A percentile compares a stretch with the other conserved stretches of the same genome.
phyloP scores from a whole-genome alignment of 2,329 filamentous ascomycete genomes.

The Phialocephala subalpina region DNA sequence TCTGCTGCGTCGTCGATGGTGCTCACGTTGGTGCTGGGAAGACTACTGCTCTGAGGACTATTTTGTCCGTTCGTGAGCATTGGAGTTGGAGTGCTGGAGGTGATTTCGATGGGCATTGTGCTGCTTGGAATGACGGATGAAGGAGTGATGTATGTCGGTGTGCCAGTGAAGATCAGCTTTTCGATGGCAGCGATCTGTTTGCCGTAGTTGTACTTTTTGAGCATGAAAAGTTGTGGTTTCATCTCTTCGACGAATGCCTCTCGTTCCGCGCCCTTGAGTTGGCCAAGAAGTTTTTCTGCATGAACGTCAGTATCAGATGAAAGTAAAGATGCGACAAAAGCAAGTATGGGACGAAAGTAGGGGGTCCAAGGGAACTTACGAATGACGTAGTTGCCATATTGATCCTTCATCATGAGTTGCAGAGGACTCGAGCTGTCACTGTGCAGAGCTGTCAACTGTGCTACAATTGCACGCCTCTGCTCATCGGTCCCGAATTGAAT shows the following conservation, averaged over 20 bases:
- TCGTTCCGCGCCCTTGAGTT: conserved; percentile 67
- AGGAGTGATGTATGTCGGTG: conserved; percentile 30
- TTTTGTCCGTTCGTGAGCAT: conserved; percentile 73
- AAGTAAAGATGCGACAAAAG: not conserved
- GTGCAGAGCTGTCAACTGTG: conserved; percentile 64
- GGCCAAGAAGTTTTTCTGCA: conserved; percentile 81
- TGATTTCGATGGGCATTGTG: conserved; percentile 50
- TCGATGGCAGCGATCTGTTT: conserved; percentile 74
- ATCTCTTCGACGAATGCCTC: conserved; percentile 69
- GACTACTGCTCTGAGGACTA: conserved; percentile 71
- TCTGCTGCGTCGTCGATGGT: conserved; percentile 44
- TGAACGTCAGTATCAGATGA: conserved; percentile 17
- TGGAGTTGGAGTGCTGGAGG: conserved; percentile 68
- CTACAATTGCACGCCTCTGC: conserved; percentile 75
- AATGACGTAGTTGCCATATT: conserved; percentile 95
- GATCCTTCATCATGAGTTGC: conserved; percentile 83
- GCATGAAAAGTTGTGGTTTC: conserved; percentile 64
- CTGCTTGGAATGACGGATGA: conserved; percentile 37
- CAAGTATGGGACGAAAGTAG: not conserved
- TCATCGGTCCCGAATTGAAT: conserved; percentile 74
- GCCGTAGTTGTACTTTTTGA: conserved; percentile 71
- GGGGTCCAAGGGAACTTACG: conserved; percentile 68
- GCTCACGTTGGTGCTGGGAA: conserved; percentile 69
- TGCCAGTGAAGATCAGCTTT: conserved; percentile 54
- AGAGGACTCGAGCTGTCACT: conserved; percentile 75